A percentile compares a stretch with the other conserved stretches of the same genome.
phyloP scores from a whole-genome alignment of 805 yeast genomes.

The Saccharomycopsis vini region DNA sequence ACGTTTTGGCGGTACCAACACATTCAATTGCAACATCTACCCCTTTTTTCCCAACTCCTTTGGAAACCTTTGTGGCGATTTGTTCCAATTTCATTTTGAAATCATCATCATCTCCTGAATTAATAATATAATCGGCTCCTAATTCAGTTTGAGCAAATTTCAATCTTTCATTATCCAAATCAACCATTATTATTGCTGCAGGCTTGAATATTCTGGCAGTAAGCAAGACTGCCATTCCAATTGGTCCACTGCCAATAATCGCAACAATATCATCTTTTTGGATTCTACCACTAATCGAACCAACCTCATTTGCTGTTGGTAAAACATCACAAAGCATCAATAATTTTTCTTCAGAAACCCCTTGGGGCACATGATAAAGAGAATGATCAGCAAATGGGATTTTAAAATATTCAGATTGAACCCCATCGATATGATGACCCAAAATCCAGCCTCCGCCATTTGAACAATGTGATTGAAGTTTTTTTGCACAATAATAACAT shows the following conservation, averaged over 20 bases:
- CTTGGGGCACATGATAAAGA: slow-evolving; percentile 27
- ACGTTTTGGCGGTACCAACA: slow-evolving; percentile 57
- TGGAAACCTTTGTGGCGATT: slow-evolving; percentile 23
- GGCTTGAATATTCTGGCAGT: slow-evolving; percentile 49
- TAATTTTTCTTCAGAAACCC: slow-evolving; percentile 36
- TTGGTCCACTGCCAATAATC: slow-evolving; percentile 61
- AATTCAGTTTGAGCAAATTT: slow-evolving; percentile 45
- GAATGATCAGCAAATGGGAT: slow-evolving; percentile 42
- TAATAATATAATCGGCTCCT: slow-evolving; percentile 52
- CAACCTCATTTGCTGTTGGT: slow-evolving; percentile 62
- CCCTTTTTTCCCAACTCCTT: slow-evolving; percentile 31
- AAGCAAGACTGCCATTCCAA: slow-evolving; percentile 54
- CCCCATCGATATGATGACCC: slow-evolving; percentile 56
- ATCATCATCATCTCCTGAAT: slow-evolving; percentile 40
- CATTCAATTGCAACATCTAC: slow-evolving; percentile 59
- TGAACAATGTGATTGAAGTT: slow-evolving; percentile 52
- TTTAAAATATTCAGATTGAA: slow-evolving; percentile 54
- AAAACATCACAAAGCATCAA: slow-evolving; percentile 55
- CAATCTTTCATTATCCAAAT: slow-evolving; percentile 49
- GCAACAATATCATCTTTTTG: slow-evolving; percentile 50
- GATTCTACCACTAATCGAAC: slow-evolving; percentile 47
- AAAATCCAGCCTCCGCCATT: slow-evolving; percentile 42
- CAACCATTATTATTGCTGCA: slow-evolving; percentile 46
- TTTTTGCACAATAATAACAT: slow-evolving; percentile 43
- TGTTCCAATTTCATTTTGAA: slow-evolving; percentile 31